Evolutionary conservation across 1,139 yeast species (phyloP).

Genomic region (Dujonia santamariae): DNA sequence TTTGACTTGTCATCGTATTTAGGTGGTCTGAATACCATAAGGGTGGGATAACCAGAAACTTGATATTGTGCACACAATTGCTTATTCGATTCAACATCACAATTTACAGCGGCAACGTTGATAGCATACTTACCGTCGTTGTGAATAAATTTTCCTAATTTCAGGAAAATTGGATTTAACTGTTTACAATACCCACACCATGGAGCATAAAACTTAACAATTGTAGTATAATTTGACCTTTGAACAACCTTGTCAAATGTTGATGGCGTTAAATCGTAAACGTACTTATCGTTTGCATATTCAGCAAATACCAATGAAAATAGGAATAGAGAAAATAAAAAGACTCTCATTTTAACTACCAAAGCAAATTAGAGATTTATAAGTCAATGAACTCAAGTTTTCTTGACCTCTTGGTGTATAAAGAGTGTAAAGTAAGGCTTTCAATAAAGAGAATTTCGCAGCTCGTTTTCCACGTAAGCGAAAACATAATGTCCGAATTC

Average conservation of each 20-base stretch:
- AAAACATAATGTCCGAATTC: too few relatives aligned
- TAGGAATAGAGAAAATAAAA: slow-evolving; percentile 3
- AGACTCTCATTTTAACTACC: slow-evolving; percentile 1
- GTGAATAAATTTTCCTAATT: slow-evolving; percentile 59
- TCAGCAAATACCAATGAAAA: slow-evolving; percentile 11
- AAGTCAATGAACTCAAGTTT: too few relatives aligned
- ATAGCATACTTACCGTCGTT: slow-evolving; percentile 50
- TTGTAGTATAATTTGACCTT: slow-evolving; percentile 69
- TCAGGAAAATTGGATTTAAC: slow-evolving; percentile 53
- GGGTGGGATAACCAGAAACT: slow-evolving; percentile 77
- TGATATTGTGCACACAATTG: slow-evolving; percentile 65
- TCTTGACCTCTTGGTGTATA: too few relatives aligned
- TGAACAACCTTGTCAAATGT: slow-evolving; percentile 66
- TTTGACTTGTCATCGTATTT: slow-evolving; percentile 34
- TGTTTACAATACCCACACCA: slow-evolving; percentile 88
- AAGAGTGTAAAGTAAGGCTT: too few relatives aligned
- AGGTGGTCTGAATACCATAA: slow-evolving; percentile 82
- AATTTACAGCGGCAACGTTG: slow-evolving; percentile 82
- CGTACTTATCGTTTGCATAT: slow-evolving; percentile 44
- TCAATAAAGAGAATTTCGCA: too few relatives aligned
- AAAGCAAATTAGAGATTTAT: not conserved
- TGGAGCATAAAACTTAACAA: slow-evolving; percentile 94
- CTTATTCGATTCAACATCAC: slow-evolving; percentile 70
- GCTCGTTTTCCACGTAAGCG: too few relatives aligned
- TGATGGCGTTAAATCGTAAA: slow-evolving; percentile 54